phyloP scores from a whole-genome alignment of 805 yeast species.

The Lipomyces japonicus region DNA sequence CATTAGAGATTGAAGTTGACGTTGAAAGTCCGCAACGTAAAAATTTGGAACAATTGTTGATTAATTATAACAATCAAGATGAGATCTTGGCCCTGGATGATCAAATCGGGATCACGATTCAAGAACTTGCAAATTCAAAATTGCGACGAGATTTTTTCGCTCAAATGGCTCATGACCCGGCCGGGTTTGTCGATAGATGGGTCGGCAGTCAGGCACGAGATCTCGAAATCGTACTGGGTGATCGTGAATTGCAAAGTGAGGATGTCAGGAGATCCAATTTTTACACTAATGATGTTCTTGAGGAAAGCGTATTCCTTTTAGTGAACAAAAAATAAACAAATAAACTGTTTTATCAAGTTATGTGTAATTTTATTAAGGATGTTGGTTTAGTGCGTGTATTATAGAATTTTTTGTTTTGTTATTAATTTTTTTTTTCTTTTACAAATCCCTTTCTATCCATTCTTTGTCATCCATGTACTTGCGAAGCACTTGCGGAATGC shows the following conservation, averaged over 20 bases:
- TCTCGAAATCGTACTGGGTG: constrained; percentile 80
- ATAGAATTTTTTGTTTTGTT: neutral
- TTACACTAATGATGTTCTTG: constrained; percentile 67
- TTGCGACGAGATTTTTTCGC: constrained; percentile 75
- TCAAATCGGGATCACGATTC: constrained; percentile 47
- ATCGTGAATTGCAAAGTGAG: constrained; percentile 86
- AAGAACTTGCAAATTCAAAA: constrained; percentile 49
- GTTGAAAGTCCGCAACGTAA: constrained; percentile 41
- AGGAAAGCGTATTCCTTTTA: constrained; percentile 63
- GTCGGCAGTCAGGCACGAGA: constrained; percentile 77
- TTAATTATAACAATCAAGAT: constrained; percentile 40
- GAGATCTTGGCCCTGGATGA: constrained; percentile 45
- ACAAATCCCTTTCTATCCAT: constrained; percentile 31
- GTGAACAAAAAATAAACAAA: constrained; percentile 12
- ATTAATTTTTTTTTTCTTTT: neutral
- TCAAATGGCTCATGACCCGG: constrained; percentile 72
- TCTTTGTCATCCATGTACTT: constrained; percentile 68
- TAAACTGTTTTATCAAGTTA: neutral
- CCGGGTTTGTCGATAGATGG: constrained; percentile 67
- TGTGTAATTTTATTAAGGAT: neutral
- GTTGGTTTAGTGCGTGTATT: neutral
- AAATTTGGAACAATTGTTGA: constrained; percentile 38
- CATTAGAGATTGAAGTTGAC: constrained; percentile 70
- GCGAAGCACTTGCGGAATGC: constrained; percentile 64
- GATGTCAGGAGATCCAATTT: constrained; percentile 78